phyloP scores from a whole-genome alignment of 352 stramenopile genomes.

The Thraustochytrium sp. region DNA sequence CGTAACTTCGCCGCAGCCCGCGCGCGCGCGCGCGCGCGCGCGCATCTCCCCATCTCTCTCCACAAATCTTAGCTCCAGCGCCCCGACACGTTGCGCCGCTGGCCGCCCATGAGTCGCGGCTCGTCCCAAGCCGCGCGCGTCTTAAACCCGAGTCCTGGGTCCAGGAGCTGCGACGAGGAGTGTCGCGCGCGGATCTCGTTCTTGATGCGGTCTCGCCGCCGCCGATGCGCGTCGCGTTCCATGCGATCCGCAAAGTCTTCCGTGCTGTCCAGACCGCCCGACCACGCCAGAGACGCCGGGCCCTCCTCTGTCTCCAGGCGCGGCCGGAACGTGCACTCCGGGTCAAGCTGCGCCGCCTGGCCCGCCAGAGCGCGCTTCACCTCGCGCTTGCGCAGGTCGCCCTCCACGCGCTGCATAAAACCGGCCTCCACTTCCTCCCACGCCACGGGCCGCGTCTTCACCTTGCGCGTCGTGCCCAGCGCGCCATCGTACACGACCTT shows the following conservation, averaged over 20 bases:
- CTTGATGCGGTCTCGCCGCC: neutral
- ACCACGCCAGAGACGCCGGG: neutral
- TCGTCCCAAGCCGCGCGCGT: constrained; percentile 23
- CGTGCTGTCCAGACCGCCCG: neutral
- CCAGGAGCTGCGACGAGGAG: neutral
- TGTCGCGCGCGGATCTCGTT: neutral
- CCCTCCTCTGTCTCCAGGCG: neutral
- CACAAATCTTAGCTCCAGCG: neutral
- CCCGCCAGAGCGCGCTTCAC: neutral
- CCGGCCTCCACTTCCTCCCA: neutral
- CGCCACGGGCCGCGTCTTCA: neutral
- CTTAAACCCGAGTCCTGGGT: neutral
- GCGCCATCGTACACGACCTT: constrained; percentile 10
- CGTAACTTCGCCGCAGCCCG: too few species aligned
- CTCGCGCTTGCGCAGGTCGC: neutral
- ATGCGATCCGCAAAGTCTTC: constrained; percentile 22
- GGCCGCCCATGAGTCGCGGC: neutral
- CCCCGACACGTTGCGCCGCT: neutral
- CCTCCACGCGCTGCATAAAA: constrained; percentile 32
- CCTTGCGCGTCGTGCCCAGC: neutral
- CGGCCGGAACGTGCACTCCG: constrained; percentile 9
- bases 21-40: too few species aligned
- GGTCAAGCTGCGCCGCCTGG: neutral
- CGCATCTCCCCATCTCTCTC: too few species aligned
- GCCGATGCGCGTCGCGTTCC: neutral